Evolutionary conservation across 2,329 filamentous ascomycete species (phyloP).

Genomic region (Alternaria burnsii): DNA sequence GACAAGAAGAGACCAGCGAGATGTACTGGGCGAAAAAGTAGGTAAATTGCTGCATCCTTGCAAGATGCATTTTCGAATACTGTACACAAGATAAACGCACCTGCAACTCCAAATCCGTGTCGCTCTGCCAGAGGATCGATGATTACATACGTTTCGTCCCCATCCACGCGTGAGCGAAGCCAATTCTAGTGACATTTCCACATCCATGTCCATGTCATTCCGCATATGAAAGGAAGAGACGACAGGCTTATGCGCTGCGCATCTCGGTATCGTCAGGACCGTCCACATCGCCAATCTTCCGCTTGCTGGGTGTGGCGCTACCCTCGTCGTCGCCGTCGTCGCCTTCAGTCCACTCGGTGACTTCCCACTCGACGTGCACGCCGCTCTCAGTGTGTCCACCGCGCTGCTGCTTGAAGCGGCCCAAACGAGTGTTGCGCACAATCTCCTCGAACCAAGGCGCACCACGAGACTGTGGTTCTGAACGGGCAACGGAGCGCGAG

Average conservation of each 20-base stretch:
- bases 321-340: constrained; percentile 50
- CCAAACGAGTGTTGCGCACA: constrained; percentile 77
- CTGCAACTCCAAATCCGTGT: constrained; percentile 26
- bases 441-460: constrained; percentile 88
- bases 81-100: constrained; percentile 22
- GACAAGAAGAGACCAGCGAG: background rate
- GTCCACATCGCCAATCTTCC: constrained; percentile 47
- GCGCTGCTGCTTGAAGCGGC: constrained; percentile 69
- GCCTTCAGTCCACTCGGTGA: constrained; percentile 70
- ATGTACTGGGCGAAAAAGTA: background rate
- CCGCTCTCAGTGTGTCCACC: constrained; percentile 70
- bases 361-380: constrained; percentile 80
- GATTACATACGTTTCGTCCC: constrained; percentile 21
- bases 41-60: background rate
- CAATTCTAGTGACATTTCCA: constrained; percentile 28
- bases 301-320: constrained; percentile 37
- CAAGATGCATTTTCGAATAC: constrained; percentile 9
- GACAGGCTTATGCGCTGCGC: constrained; percentile 31
- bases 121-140: constrained; percentile 16
- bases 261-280: constrained; percentile 47
- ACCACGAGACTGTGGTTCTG: constrained; percentile 55
- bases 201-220: constrained; percentile 7
- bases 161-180: constrained; percentile 38
- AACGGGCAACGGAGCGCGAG: constrained; percentile 24
- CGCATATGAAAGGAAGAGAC: constrained; percentile 1